phyloP scores from a whole-genome alignment of 805 yeast genomes.

The Torulaspora gathmanii region DNA sequence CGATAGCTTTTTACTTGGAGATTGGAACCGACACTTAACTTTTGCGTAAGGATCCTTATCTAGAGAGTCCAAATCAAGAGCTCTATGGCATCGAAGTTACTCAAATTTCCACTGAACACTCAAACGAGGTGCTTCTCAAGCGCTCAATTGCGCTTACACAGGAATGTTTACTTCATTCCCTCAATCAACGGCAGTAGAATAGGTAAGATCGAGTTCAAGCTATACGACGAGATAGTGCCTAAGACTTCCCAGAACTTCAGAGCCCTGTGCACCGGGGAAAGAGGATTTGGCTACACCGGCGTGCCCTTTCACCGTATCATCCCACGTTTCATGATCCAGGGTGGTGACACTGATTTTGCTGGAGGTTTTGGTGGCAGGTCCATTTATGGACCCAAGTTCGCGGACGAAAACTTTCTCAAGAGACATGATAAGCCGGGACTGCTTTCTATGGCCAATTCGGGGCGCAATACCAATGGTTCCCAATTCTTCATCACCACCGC shows the following conservation, averaged over 20 bases:
- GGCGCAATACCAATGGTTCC: constrained; percentile 80
- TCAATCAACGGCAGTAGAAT: constrained; percentile 56
- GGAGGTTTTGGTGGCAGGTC: constrained; percentile 73
- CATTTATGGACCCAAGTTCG: constrained; percentile 62
- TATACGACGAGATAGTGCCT: constrained; percentile 82
- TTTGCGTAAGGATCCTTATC: neutral
- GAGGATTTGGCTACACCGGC: constrained; percentile 52
- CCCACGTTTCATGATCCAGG: constrained; percentile 70
- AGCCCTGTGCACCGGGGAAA: constrained; percentile 41
- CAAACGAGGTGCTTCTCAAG: constrained; percentile 49
- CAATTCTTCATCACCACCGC: constrained; percentile 89
- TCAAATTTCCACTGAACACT: constrained; percentile 12
- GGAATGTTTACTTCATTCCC: constrained; percentile 54
- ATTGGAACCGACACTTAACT: neutral
- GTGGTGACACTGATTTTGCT: constrained; percentile 71
- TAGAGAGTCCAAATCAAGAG: neutral
- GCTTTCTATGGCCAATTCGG: constrained; percentile 77
- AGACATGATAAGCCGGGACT: constrained; percentile 67
- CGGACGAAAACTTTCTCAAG: constrained; percentile 62
- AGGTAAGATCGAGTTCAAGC: constrained; percentile 82
- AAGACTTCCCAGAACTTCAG: constrained; percentile 86
- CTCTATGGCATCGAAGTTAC: neutral
- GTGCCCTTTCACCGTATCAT: constrained; percentile 71
- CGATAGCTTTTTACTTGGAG: too few relatives aligned
- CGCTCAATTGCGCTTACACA: constrained; percentile 42